phyloP scores from a whole-genome alignment of 768 basidiomycete genomes.

The Hericium rajendrae region DNA sequence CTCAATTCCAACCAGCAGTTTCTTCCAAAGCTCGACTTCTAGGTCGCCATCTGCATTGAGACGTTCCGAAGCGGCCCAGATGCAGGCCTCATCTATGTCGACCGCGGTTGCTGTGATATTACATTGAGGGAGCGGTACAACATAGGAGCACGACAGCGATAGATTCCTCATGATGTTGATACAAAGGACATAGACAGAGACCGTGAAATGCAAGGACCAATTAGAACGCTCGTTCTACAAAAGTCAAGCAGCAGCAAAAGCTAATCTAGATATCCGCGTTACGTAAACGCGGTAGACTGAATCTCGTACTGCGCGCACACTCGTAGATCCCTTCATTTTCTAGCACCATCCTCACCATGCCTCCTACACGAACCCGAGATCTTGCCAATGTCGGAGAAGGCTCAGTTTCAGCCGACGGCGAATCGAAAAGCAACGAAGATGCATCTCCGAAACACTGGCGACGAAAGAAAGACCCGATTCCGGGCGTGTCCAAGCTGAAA shows the following conservation, averaged over 20 bases:
- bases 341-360: not conserved
- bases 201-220: not conserved
- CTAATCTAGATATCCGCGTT: not conserved
- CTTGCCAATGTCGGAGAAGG: not conserved
- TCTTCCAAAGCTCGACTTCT: slow-evolving; percentile 10
- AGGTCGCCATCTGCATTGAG: slow-evolving; percentile 11
- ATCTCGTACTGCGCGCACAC: too few species aligned
- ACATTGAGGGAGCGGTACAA: not conserved
- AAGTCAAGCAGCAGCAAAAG: not conserved
- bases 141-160: not conserved
- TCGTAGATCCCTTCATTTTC: too few species aligned
- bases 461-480: slow-evolving; percentile 21
- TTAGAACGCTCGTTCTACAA: not conserved
- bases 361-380: slow-evolving; percentile 6
- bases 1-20: not conserved
- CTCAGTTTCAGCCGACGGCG: not conserved
- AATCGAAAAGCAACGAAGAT: not conserved
- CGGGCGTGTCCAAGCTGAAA: slow-evolving; percentile 83
- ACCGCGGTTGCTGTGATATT: slow-evolving; percentile 5
- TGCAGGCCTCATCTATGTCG: slow-evolving; percentile 7
- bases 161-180: slow-evolving; percentile 6
- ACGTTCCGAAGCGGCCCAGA: slow-evolving; percentile 13
- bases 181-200: too few species aligned
- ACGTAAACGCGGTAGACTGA: not conserved
- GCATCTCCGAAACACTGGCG: not conserved